These are phyloP conservation scores for Simplicillium aogashimaense DNA, from an alignment of 2,329 filamentous ascomycete genomes.

Conservation along the genomic window DNA sequence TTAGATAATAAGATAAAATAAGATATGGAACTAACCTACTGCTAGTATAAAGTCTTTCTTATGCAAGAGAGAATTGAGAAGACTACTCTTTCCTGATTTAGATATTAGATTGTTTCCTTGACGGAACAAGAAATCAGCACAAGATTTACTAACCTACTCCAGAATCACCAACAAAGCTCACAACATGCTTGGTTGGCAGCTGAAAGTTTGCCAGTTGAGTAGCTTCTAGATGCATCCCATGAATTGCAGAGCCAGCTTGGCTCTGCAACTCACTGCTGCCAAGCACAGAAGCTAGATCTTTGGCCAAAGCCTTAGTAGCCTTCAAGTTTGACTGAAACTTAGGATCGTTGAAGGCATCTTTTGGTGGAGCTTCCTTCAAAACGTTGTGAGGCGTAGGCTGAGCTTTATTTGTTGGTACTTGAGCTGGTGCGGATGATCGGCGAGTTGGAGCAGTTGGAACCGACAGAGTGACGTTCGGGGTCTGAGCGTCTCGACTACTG, in stretches of 20 bases:
- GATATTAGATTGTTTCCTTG: not conserved
- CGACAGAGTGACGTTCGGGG: not conserved
- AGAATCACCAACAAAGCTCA: constrained; percentile 38
- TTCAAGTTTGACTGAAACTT: constrained; percentile 22
- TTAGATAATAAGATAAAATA: not conserved
- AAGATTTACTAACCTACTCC: constrained; percentile 25
- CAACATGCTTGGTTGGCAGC: constrained; percentile 26
- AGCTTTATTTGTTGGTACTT: no score
- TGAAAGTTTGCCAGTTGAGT: constrained; percentile 22
- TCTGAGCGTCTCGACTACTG: not conserved
- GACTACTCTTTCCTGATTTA: constrained; percentile 32
- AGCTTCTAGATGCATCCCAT: constrained; percentile 21
- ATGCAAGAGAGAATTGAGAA: constrained; percentile 38
- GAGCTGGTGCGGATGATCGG: not conserved
- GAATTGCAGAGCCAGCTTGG: constrained; percentile 28
- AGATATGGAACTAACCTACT: constrained; percentile 19
- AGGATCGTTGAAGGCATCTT: constrained; percentile 23
- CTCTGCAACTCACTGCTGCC: constrained; percentile 21
- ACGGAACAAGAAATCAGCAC: not conserved
- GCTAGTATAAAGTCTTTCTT: constrained; percentile 25
- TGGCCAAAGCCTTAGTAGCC: constrained; percentile 22
- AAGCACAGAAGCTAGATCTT: constrained; percentile 19
- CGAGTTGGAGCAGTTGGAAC: not conserved
- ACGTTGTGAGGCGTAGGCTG: constrained; percentile 13
- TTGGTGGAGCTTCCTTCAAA: constrained; percentile 19